phyloP scores from a whole-genome alignment of 345 rosid genomes.

The Atalantia buxifolia region DNA sequence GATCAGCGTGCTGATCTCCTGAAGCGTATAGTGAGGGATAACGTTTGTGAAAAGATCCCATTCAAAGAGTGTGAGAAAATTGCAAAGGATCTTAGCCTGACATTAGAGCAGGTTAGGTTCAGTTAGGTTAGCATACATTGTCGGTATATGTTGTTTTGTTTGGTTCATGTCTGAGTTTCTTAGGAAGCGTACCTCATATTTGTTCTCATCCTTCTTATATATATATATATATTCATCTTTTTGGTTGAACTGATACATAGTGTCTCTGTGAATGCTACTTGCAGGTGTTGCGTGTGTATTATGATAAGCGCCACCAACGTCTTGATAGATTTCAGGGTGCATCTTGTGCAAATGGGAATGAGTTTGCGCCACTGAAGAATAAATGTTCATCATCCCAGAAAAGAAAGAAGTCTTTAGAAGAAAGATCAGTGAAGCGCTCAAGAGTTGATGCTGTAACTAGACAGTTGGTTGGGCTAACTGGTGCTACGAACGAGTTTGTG shows the following conservation, averaged over 20 bases:
- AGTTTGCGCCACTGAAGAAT: conserved; percentile 22
- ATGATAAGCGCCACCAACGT: conserved; percentile 54
- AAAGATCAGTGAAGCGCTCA: conserved; percentile 27
- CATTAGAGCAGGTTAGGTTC: conserved; percentile 74
- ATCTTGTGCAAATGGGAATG: conserved; percentile 28
- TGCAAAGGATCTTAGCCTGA: conserved; percentile 77
- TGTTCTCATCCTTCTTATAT: not conserved
- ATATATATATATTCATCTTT: not conserved
- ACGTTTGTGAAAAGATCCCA: conserved; percentile 52
- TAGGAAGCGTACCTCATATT: not conserved
- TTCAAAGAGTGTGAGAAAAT: conserved; percentile 76
- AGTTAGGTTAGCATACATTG: conserved; percentile 7
- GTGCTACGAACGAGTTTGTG: conserved; percentile 18
- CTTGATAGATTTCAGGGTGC: conserved; percentile 36
- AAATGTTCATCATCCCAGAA: conserved; percentile 41
- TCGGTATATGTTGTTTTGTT: not conserved
- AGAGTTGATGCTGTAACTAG: conserved; percentile 35
- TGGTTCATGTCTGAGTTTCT: not conserved
- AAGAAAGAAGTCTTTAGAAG: conserved; percentile 48
- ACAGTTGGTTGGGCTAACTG: conserved; percentile 23
- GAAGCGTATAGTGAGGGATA: conserved; percentile 39
- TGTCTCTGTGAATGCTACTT: conserved; percentile 13
- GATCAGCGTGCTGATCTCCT: conserved; percentile 75
- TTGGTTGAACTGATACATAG: conserved; percentile 1
- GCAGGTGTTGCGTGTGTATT: conserved; percentile 83